Evolutionary conservation across 1,284 basidiomycete species (phyloP).

Genomic region (Malassezia furfur): DNA sequence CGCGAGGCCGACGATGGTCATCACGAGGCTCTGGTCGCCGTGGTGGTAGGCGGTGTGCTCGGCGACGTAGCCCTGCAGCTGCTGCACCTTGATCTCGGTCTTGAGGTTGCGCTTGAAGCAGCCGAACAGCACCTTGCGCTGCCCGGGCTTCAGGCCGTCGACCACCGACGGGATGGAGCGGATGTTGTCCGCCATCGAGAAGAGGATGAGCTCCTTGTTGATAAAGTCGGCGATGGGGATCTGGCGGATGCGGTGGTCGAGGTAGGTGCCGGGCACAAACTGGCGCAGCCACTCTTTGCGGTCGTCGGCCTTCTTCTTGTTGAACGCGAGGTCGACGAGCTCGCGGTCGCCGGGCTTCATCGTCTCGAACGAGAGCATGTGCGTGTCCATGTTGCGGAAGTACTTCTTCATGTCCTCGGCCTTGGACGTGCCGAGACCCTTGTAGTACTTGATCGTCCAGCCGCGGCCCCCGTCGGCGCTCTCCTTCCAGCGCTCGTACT

Average conservation of each 20-base stretch:
- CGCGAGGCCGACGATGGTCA: constrained; percentile 86
- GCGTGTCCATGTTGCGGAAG: constrained; percentile 82
- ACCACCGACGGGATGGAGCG: constrained; percentile 73
- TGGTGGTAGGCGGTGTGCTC: constrained; percentile 96
- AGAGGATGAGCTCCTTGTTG: constrained; percentile 94
- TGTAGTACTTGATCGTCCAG: constrained; percentile 65
- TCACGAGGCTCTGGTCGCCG: constrained; percentile 74
- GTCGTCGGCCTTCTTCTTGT: constrained; percentile 98
- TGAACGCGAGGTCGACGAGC: constrained; percentile 95
- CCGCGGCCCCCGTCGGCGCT: constrained; percentile 67
- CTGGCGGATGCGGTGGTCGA: constrained; percentile 78
- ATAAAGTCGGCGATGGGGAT: constrained; percentile 90
- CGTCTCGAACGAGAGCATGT: constrained; percentile 82
- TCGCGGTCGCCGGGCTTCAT: constrained; percentile 73
- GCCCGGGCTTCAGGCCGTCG: constrained; percentile 97
- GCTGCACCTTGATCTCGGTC: constrained; percentile 89
- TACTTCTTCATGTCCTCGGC: constrained; percentile 83
- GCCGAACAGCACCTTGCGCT: constrained; percentile 89
- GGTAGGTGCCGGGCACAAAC: constrained; percentile 90
- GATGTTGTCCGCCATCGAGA: constrained; percentile 98
- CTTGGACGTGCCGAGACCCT: constrained; percentile 93
- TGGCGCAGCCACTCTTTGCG: constrained; percentile 96
- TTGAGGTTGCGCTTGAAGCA: constrained; percentile 91
- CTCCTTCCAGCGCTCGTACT: constrained; percentile 88
- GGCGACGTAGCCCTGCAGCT: constrained; percentile 85